Evolutionary conservation across 2,329 filamentous ascomycete species (phyloP).

Genomic region (Aspergillus felis): DNA sequence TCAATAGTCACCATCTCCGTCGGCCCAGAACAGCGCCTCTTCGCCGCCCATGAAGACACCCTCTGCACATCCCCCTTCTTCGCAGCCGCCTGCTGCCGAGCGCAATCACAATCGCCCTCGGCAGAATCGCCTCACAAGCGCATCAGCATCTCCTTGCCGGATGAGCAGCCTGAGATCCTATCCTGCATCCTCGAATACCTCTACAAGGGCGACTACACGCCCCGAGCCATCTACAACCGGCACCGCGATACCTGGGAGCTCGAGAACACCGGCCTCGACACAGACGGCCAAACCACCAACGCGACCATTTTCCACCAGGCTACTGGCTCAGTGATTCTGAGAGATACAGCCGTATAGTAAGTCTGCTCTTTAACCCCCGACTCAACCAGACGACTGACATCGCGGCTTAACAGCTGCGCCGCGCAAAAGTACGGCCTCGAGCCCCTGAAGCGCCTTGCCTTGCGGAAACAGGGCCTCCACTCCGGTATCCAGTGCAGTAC

Average conservation of each 20-base stretch:
- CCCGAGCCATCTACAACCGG: conserved; percentile 77
- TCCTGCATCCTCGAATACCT: conserved; percentile 86
- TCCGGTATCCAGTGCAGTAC: conserved; percentile 79
- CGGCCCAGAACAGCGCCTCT: conserved; percentile 78
- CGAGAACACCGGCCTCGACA: conserved; percentile 53
- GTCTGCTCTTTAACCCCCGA: conserved; percentile 14
- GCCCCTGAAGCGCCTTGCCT: conserved; percentile 76
- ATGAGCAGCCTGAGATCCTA: conserved; percentile 87
- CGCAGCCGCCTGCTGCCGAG: conserved; percentile 57
- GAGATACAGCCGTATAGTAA: conserved; percentile 82
- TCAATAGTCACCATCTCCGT: conserved; percentile 76
- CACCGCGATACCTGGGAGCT: conserved; percentile 75
- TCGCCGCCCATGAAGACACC: conserved; percentile 86
- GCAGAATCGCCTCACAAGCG: conserved; percentile 57
- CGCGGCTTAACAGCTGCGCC: conserved; percentile 54
- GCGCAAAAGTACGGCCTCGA: conserved; percentile 80
- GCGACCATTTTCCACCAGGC: conserved; percentile 66
- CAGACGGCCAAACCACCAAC: conserved; percentile 48
- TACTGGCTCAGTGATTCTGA: conserved; percentile 66
- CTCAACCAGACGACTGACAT: not conserved
- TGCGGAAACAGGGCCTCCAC: conserved; percentile 86
- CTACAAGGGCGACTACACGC: conserved; percentile 92
- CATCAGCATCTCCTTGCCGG: conserved; percentile 73
- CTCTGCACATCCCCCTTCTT: conserved; percentile 78
- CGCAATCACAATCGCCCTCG: conserved; percentile 48